Base-by-base conservation (phyloP, 106 monocot species). In the Amphibolis antarctica region DNA sequence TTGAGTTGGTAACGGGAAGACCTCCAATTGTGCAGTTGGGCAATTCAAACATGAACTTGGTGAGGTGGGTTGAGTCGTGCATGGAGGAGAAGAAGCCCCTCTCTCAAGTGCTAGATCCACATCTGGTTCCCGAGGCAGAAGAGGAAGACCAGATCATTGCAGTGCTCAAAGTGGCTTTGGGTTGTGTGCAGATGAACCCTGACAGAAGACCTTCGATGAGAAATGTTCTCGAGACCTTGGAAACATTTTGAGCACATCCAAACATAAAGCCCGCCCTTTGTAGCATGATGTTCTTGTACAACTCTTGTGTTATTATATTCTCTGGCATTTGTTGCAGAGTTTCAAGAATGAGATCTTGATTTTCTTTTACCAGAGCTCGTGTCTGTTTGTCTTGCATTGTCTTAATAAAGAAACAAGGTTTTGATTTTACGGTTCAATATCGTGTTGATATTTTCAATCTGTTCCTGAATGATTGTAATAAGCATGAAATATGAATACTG, bases 1-100 rank as follows among this genome's bases (percentile, higher is more conserved):
- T 93, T 1, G 88, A 93, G 69, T 56, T 89, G 72, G 89, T 93
- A 29, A 77, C 93, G 4, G 93, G 88, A 9, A 78, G 83, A 47
- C 75, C 81, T 22, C 93, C 93, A n/a, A 42, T 75, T 20, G 63
- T 81, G 20, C 65, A 78, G 12, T 44, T 88, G 69, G 83, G 79
- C 31, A 75, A 76, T 19, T 62, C 77, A n/a, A 73, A 81, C 2
- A 78, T 88, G 72, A 74, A 78, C 54, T 58, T 87, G 46, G 80
- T 88, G 42, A 55, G 52, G 28, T 88, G 87, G 87, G 62, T 88
- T 70, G 78, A 88, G 64, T 70, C 83, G 44, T 83, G 80, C 47
- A 80, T 88, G 2, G 83, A 78, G 50, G 80, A 78, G 28, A 77
- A 81, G 73, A 88, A 78, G 31, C 68, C 80, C 0, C 70, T 83